These are phyloP conservation scores for Aciculosporium take DNA, from an alignment of 2,329 filamentous ascomycete genomes.

Conservation along the genomic window DNA sequence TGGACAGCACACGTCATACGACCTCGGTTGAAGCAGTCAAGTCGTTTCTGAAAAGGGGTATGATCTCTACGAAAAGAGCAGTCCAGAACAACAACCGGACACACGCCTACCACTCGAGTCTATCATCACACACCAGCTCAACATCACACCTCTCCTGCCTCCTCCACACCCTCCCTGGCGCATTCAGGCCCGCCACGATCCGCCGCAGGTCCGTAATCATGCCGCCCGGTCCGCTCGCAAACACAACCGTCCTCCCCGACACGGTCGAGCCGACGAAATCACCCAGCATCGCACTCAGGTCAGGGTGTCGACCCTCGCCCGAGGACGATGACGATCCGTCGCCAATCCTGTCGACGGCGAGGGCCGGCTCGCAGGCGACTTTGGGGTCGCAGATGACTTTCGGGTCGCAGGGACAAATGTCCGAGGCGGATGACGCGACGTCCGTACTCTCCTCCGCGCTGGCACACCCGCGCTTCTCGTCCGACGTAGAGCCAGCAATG, in stretches of 20 bases:
- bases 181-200: conserved; percentile 40
- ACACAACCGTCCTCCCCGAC: conserved; percentile 37
- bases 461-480: conserved; percentile 8
- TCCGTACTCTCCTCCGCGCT: conserved; percentile 8
- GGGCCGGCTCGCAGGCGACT: conserved; percentile 5
- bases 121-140: conserved; percentile 43
- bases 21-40: too few relatives aligned
- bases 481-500: conserved; percentile 3
- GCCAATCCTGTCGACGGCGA: conserved; percentile 17
- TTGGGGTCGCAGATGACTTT: conserved; percentile 10
- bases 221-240: conserved; percentile 44
- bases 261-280: conserved; percentile 34
- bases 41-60: not conserved
- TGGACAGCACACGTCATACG: too few relatives aligned
- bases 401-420: conserved; percentile 14
- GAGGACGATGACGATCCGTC: conserved; percentile 13
- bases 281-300: conserved; percentile 30
- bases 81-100: not conserved
- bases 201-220: conserved; percentile 45
- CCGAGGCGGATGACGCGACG: conserved; percentile 9
- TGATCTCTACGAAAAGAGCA: not conserved
- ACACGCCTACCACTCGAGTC: conserved; percentile 33
- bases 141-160: conserved; percentile 43
- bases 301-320: conserved; percentile 25
- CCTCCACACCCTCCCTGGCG: conserved; percentile 38